Conservation (phyloP, 1,139 yeast species). For the Geotrichum candidum region DNA sequence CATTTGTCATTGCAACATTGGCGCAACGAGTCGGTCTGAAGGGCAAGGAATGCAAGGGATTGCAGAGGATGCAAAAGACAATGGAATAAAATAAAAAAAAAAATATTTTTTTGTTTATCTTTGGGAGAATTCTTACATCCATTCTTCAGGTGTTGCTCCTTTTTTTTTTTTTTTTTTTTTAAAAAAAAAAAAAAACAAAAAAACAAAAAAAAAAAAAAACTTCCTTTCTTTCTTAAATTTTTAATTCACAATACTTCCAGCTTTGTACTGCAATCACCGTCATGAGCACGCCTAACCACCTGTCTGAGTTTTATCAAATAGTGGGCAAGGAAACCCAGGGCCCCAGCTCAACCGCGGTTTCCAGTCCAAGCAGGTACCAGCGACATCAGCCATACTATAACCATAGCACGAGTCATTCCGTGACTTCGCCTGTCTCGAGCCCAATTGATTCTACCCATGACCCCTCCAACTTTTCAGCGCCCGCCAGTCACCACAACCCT, state of each 20-base stretch:
- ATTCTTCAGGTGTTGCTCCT: background rate
- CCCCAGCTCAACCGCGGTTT: background rate
- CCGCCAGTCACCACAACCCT: background rate
- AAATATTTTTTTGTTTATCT: background rate
- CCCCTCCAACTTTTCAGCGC: background rate
- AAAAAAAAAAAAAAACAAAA: background rate
- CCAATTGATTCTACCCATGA: background rate
- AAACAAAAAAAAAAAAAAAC: background rate
- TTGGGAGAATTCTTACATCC: background rate
- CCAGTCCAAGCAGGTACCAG: background rate
- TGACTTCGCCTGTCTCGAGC: conserved; percentile 6
- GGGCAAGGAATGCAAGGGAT: background rate
- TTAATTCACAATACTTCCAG: background rate
- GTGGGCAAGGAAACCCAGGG: conserved; percentile 3
- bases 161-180: background rate
- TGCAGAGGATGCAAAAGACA: background rate
- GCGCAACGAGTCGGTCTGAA: background rate
- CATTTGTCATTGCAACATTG: background rate
- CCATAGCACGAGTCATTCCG: background rate
- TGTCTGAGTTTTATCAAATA: conserved; percentile 9
- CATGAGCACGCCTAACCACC: conserved; percentile 2
- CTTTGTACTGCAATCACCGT: background rate
- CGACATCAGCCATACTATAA: background rate
- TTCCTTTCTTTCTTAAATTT: background rate
- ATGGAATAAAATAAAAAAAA: background rate